Conservation (phyloP, 345 rosid genomes). For the Citrus mangshanensis region DNA sequence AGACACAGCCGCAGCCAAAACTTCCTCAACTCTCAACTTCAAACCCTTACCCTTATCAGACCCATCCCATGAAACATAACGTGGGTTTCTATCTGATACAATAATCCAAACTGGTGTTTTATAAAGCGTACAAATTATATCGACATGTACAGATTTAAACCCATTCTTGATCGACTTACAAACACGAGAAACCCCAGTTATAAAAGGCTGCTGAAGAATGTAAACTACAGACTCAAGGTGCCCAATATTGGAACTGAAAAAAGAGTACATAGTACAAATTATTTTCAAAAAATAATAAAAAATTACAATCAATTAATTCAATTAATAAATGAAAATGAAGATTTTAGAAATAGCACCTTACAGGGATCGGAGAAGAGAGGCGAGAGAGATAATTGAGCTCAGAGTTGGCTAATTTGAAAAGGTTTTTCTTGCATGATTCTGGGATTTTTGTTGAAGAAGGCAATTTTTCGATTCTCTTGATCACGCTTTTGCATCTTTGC, state of each 20-base stretch:
- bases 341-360: conserved; percentile 38
- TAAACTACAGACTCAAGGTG: conserved; percentile 71
- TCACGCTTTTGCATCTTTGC: conserved; percentile 48
- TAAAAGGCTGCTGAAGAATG: conserved; percentile 52
- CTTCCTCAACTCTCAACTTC: conserved; percentile 42
- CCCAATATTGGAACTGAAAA: conserved; percentile 67
- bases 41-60: conserved; percentile 46
- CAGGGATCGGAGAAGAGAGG: conserved; percentile 27
- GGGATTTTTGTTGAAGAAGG: conserved; percentile 34
- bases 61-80: conserved; percentile 53
- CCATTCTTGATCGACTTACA: conserved; percentile 51
- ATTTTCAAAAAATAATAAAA: too few species aligned
- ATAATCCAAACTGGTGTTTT: conserved; percentile 72
- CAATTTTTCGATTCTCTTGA: conserved; percentile 37
- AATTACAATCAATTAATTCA: neutral
- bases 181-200: conserved; percentile 75
- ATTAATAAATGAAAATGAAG: neutral
- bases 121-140: conserved; percentile 62
- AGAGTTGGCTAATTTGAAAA: conserved; percentile 61
- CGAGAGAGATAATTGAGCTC: conserved; percentile 77
- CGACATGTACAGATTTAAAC: conserved; percentile 47
- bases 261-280: too few species aligned
- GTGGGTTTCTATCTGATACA: conserved; percentile 85
- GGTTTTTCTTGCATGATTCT: conserved; percentile 54
- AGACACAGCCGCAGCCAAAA: conserved; percentile 51